phyloP scores from a whole-genome alignment of 164 flowering plant genomes.

The Magnolia kwangsiensis region DNA sequence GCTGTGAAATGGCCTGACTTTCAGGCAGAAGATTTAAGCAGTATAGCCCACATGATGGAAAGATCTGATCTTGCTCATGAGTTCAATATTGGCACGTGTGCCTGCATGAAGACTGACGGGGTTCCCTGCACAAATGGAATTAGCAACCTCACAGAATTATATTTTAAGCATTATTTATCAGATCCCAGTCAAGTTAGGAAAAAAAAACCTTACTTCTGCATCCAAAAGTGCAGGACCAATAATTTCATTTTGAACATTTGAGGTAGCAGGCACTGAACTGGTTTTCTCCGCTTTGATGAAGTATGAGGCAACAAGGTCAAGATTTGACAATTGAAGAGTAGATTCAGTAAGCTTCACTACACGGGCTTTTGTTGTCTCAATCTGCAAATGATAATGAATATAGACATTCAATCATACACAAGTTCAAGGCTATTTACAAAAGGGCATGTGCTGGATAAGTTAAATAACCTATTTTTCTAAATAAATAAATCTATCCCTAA shows the following conservation, averaged over 20 bases:
- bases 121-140: not conserved
- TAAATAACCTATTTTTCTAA: not conserved
- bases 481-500: not conserved
- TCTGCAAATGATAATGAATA: slow-evolving; percentile 40
- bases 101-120: not conserved
- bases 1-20: not conserved
- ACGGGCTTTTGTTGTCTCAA: slow-evolving; percentile 60
- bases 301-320: slow-evolving; percentile 68
- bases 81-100: not conserved
- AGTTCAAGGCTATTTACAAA: not conserved
- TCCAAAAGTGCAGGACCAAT: slow-evolving; percentile 66
- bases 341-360: slow-evolving; percentile 65
- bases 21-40: not conserved
- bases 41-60: not conserved
- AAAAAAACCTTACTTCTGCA: slow-evolving; percentile 48
- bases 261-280: slow-evolving; percentile 46
- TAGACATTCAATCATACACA: no score
- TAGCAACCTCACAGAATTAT: not conserved
- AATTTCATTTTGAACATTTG: slow-evolving; percentile 64
- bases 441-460: not conserved
- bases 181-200: not conserved
- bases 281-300: slow-evolving; percentile 58
- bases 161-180: not conserved
- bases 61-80: not conserved
- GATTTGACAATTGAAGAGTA: slow-evolving; percentile 73